phyloP scores from a whole-genome alignment of 257 asterid species.

The Solanum gandarillasii region DNA sequence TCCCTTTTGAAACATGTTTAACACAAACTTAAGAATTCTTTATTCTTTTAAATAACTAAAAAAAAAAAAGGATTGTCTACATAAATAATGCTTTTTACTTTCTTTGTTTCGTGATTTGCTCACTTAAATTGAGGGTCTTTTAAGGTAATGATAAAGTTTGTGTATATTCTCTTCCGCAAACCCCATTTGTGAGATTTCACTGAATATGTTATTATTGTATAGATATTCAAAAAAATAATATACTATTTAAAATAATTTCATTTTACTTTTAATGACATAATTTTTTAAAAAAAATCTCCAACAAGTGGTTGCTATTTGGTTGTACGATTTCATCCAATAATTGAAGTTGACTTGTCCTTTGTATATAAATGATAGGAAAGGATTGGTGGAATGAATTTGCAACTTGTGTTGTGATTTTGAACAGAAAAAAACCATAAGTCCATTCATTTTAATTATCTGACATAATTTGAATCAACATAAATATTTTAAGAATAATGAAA shows the following conservation, averaged over 20 bases:
- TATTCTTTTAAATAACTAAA: neutral
- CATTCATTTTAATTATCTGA: neutral
- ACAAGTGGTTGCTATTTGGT: neutral
- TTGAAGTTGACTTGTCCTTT: neutral
- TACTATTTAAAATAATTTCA: no score
- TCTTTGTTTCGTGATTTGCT: neutral
- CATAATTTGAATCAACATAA: neutral
- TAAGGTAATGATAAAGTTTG: no score
- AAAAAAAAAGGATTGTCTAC: neutral
- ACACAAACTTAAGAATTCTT: neutral
- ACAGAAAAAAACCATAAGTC: neutral
- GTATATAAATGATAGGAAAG: neutral
- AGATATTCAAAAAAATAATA: neutral
- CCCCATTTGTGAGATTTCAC: fast-evolving
- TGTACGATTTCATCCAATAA: neutral
- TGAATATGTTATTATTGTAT: no score
- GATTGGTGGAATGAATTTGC: neutral
- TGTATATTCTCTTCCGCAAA: fast-evolving
- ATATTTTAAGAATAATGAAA: neutral
- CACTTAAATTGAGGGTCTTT: no score
- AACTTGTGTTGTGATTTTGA: neutral
- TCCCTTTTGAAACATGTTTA: neutral
- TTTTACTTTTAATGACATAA: neutral
- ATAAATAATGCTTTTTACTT: neutral
- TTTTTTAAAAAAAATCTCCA: neutral